Evolutionary conservation across 177 flowering plant species (phyloP).

Genomic region (Vitis hybrid): DNA sequence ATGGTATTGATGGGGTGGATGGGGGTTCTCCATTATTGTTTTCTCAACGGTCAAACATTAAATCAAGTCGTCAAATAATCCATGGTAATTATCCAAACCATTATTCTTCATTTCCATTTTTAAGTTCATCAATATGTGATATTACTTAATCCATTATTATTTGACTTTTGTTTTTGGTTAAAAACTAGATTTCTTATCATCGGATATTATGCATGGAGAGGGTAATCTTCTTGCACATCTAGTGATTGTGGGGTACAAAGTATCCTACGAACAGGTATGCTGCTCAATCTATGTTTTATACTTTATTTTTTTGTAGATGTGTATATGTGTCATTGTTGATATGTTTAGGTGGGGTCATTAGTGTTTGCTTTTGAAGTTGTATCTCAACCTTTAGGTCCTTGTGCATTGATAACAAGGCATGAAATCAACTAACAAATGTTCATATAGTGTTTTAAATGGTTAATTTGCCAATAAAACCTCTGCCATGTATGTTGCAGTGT

Average conservation of each 20-base stretch:
- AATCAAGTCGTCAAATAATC: slow-evolving; percentile 81
- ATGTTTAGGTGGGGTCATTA: not conserved
- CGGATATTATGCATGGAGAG: slow-evolving; percentile 96
- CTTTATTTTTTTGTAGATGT: not conserved
- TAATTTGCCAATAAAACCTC: not conserved
- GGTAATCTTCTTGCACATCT: slow-evolving; percentile 90
- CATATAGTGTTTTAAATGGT: not conserved
- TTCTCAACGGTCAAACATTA: slow-evolving; percentile 44
- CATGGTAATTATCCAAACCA: slow-evolving; percentile 41
- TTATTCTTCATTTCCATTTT: not conserved
- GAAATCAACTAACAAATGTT: not conserved
- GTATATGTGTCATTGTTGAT: not conserved
- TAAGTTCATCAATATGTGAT: slow-evolving; percentile 1
- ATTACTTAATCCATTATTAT: not conserved
- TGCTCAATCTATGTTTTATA: not conserved
- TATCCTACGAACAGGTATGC: slow-evolving; percentile 77
- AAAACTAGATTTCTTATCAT: slow-evolving; percentile 68
- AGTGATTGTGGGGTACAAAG: slow-evolving; percentile 79
- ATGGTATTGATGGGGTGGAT: slow-evolving; percentile 94
- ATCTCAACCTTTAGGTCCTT: not conserved
- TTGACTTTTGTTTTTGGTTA: slow-evolving; percentile 17
- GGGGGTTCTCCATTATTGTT: slow-evolving; percentile 96
- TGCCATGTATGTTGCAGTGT: slow-evolving; percentile 39
- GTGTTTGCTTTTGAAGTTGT: not conserved
- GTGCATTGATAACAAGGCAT: not conserved